phyloP scores from a whole-genome alignment of 2,329 filamentous ascomycete species.

The Laburnicola sp. region DNA sequence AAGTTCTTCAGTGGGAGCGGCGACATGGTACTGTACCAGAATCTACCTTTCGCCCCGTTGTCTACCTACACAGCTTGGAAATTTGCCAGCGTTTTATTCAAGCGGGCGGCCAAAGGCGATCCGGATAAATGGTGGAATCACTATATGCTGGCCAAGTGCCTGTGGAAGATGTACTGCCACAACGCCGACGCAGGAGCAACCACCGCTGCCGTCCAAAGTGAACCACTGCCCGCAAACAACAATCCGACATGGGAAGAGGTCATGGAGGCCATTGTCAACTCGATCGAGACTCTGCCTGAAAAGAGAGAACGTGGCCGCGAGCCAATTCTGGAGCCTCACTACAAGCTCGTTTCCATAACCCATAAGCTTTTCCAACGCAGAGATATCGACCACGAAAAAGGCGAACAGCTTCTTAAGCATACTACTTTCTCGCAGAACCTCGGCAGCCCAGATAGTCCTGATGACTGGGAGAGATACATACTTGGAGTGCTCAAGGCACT shows the following conservation, averaged over 20 bases:
- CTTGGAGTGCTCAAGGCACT: slow-evolving; percentile 63
- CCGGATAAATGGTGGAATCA: slow-evolving; percentile 68
- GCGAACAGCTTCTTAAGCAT: slow-evolving; percentile 54
- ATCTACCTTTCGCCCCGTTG: slow-evolving; percentile 60
- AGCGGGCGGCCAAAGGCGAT: slow-evolving; percentile 60
- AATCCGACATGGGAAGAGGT: slow-evolving; percentile 51
- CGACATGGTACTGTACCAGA: slow-evolving; percentile 57
- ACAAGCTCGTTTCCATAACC: slow-evolving; percentile 80
- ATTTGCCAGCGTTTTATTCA: slow-evolving; percentile 64
- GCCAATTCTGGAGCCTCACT: slow-evolving; percentile 86
- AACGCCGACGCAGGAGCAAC: slow-evolving; percentile 42
- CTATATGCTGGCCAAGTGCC: slow-evolving; percentile 71
- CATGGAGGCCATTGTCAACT: slow-evolving; percentile 59
- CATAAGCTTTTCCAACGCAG: slow-evolving; percentile 73
- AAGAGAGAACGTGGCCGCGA: slow-evolving; percentile 67
- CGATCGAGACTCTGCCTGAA: slow-evolving; percentile 64
- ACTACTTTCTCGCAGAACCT: slow-evolving; percentile 61
- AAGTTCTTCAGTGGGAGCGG: slow-evolving; percentile 61
- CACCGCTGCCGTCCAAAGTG: slow-evolving; percentile 36
- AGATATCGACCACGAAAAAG: slow-evolving; percentile 51
- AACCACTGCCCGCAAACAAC: slow-evolving; percentile 25
- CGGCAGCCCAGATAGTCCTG: slow-evolving; percentile 51
- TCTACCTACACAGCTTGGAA: slow-evolving; percentile 65
- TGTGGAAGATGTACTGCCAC: slow-evolving; percentile 69
- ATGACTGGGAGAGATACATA: slow-evolving; percentile 64